Conservation (phyloP, 495 filamentous ascomycete genomes). For the Immersiella caudata region DNA sequence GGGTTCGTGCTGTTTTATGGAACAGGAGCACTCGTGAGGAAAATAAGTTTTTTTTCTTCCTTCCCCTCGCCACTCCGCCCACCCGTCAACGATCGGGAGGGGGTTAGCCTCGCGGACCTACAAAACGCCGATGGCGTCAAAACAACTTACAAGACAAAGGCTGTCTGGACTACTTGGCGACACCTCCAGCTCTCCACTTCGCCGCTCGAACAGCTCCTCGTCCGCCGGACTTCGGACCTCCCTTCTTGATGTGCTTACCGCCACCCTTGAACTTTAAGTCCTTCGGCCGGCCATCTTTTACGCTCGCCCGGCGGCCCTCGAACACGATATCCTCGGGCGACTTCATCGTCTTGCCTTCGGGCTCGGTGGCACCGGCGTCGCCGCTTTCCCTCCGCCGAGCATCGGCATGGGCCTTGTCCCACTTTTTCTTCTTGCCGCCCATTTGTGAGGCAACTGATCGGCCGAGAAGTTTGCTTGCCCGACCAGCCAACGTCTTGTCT, state of each 20-base stretch:
- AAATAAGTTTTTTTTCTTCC: neutral
- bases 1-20: neutral
- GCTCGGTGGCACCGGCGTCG: constrained; percentile 26
- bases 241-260: constrained; percentile 42
- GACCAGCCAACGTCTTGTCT: constrained; percentile 72
- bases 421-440: constrained; percentile 42
- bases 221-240: constrained; percentile 38
- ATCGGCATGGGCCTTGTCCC: constrained; percentile 15
- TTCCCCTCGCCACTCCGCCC: neutral
- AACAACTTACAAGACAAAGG: neutral
- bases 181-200: constrained; percentile 57
- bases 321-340: constrained; percentile 75
- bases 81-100: neutral
- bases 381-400: constrained; percentile 30
- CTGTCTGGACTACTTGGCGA: neutral
- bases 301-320: constrained; percentile 83
- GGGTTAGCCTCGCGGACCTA: neutral
- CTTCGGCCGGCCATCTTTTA: constrained; percentile 60
- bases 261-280: constrained; percentile 64
- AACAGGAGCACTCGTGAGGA: neutral
- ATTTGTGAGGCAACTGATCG: constrained; percentile 72
- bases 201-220: constrained; percentile 49
- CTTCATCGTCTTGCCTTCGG: constrained; percentile 36
- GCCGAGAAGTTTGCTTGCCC: constrained; percentile 81
- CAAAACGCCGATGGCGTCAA: neutral